phyloP scores from a whole-genome alignment of 441 rosid genomes.

The Corymbia calophylla region DNA sequence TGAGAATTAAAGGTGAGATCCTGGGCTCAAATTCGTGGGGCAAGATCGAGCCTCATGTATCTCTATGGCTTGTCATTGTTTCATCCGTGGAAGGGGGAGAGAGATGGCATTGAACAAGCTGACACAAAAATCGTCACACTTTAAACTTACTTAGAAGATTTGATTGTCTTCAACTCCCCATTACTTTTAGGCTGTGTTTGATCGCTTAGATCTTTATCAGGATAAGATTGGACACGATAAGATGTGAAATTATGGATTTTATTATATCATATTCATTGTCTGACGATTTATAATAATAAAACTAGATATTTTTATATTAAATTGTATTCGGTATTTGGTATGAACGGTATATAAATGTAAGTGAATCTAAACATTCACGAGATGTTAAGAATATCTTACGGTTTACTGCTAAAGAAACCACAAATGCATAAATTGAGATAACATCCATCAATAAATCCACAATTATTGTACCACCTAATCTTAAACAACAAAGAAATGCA shows the following conservation, averaged over 20 bases:
- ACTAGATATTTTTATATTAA: too few species aligned
- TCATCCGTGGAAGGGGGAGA: neutral
- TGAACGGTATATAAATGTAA: neutral
- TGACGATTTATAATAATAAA: too few species aligned
- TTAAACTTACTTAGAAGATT: neutral
- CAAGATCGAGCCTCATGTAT: neutral
- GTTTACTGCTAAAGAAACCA: neutral
- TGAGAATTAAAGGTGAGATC: neutral
- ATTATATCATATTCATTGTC: neutral
- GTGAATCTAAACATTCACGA: neutral
- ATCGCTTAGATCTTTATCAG: too few species aligned
- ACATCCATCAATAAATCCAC: neutral
- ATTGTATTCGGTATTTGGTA: neutral
- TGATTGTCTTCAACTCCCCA: neutral
- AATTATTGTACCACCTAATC: neutral
- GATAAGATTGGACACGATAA: neutral
- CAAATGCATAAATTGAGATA: neutral
- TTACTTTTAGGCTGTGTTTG: neutral
- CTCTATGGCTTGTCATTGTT: neutral
- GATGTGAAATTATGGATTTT: too few species aligned
- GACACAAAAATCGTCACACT: neutral
- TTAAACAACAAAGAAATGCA: neutral
- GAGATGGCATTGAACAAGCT: neutral
- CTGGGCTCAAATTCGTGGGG: too few species aligned
- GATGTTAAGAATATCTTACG: too few species aligned